These are phyloP conservation scores for Fraxinus dipetala DNA, from an alignment of 305 asterid species.

Conservation along the genomic window DNA sequence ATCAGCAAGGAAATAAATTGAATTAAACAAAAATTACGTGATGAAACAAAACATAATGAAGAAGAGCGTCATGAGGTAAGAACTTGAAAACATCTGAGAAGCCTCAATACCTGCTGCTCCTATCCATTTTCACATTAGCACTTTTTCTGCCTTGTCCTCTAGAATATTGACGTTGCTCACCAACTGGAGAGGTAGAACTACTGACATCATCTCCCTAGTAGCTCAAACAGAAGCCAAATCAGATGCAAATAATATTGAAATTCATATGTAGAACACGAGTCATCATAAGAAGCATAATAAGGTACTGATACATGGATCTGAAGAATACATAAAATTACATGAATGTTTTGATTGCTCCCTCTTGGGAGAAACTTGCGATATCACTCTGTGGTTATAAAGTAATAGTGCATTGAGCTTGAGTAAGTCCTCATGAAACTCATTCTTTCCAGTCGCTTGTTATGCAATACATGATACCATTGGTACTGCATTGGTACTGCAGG, in stretches of 20 bases:
- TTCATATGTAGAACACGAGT: not conserved
- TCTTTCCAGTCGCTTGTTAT: not conserved
- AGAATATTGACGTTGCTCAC: constrained; percentile 40
- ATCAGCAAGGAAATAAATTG: constrained; percentile 16
- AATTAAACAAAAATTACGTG: constrained; percentile 10
- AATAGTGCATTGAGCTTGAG: not conserved
- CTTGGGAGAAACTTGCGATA: not conserved
- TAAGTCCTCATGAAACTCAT: not conserved
- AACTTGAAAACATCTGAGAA: constrained; percentile 15
- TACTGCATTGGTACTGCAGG: not conserved
- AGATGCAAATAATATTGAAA: constrained; percentile 2
- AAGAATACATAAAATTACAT: not conserved
- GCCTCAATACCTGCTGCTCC: constrained; percentile 48
- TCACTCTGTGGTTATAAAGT: not conserved
- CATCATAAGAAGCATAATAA: not conserved
- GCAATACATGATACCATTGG: not conserved
- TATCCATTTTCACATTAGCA: constrained; percentile 42
- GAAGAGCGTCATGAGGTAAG: not conserved
- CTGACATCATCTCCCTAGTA: constrained; percentile 56
- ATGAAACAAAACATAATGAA: not conserved
- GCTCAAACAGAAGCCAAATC: constrained; percentile 28
- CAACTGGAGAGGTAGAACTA: constrained; percentile 41
- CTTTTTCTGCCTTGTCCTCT: constrained; percentile 35
- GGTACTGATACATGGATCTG: not conserved
- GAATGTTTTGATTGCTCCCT: not conserved